Percentiles rank a stretch among this genome's conserved stretches.
phyloP scores from a whole-genome alignment of 768 basidiomycete genomes.

The Tremella fuciformis region DNA sequence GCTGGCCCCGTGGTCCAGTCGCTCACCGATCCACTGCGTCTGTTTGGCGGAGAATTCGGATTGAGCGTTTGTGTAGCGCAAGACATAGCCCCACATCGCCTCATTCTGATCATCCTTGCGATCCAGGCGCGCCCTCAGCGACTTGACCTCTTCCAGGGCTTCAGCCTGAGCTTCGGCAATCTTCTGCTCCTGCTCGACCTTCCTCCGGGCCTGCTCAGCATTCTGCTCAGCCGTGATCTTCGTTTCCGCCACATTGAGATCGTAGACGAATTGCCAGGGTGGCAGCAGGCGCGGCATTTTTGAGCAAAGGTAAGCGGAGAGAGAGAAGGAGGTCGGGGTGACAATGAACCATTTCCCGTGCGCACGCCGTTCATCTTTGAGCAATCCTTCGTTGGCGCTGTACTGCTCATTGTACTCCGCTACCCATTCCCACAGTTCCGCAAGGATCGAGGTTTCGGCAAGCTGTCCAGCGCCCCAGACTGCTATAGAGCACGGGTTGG shows the following conservation, averaged over 20 bases:
- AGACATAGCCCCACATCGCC: no score
- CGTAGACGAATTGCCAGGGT: slow-evolving; percentile 1
- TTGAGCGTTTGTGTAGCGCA: no score
- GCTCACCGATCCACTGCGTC: no score
- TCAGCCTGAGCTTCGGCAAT: no score
- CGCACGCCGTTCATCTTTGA: not conserved
- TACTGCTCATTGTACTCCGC: not conserved
- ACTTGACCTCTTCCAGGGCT: no score
- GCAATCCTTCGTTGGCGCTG: not conserved
- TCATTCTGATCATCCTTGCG: no score
- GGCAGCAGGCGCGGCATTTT: not conserved
- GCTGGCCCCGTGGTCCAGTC: no score
- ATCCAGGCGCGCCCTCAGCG: no score
- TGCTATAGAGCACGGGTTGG: not conserved
- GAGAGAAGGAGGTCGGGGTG: not conserved
- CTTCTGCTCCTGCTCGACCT: no score
- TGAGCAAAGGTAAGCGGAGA: slow-evolving; percentile 2
- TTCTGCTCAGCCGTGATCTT: no score
- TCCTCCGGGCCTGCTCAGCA: no score
- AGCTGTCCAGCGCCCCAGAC: not conserved
- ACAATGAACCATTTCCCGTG: not conserved
- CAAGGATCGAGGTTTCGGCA: not conserved
- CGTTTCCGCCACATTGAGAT: not conserved
- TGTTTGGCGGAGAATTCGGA: no score
- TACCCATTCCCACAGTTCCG: not conserved